These are phyloP conservation scores for Yamadazyma friedrichii DNA, from an alignment of 1,139 yeast species.

Conservation along the genomic window DNA sequence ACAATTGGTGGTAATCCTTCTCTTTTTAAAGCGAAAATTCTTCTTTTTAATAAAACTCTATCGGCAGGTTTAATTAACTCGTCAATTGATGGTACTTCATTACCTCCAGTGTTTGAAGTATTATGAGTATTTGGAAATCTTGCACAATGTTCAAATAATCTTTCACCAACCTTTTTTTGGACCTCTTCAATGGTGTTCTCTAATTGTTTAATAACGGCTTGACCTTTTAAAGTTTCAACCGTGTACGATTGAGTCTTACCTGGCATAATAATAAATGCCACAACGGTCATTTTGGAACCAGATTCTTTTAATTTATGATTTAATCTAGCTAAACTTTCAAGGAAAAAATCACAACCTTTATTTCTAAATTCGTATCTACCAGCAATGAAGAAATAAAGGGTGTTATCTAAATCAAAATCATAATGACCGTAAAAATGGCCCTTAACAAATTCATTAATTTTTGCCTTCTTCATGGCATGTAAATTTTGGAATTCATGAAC, in stretches of 20 bases:
- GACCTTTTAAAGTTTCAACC: constrained; percentile 93
- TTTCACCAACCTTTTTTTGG: constrained; percentile 81
- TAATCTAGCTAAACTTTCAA: constrained; percentile 88
- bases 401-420: constrained; percentile 91
- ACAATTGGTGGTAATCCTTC: constrained; percentile 91
- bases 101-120: constrained; percentile 53
- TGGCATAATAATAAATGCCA: constrained; percentile 98
- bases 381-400: constrained; percentile 92
- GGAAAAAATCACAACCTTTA: constrained; percentile 94
- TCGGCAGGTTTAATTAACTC: constrained; percentile 87
- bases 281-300: constrained; percentile 88
- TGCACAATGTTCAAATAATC: constrained; percentile 89
- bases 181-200: constrained; percentile 89
- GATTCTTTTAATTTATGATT: constrained; percentile 81
- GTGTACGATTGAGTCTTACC: constrained; percentile 93
- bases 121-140: constrained; percentile 64
- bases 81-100: constrained; percentile 61
- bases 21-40: constrained; percentile 90
- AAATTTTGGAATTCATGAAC: constrained; percentile 97
- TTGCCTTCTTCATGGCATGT: constrained; percentile 88
- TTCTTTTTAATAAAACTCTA: constrained; percentile 83
- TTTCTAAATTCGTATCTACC: constrained; percentile 97
- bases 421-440: constrained; percentile 98
- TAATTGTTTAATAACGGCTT: constrained; percentile 90
- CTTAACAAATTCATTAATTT: constrained; percentile 89